A percentile compares a stretch with the other conserved stretches of the same genome.
Conservation (phyloP, 2,329 filamentous ascomycete species). For the Fusarium camptoceras region DNA sequence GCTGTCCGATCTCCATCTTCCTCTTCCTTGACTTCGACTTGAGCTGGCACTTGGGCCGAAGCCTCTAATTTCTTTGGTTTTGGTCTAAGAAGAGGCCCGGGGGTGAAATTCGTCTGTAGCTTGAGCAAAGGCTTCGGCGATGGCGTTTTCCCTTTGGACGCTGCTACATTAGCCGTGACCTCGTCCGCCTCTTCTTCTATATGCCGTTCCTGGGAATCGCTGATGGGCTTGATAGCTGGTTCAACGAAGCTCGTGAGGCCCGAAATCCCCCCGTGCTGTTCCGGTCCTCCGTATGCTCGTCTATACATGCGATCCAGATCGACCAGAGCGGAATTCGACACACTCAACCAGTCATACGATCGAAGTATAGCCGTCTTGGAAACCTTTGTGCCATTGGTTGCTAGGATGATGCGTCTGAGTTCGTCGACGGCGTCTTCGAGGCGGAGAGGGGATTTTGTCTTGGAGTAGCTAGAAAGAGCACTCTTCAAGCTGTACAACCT, state of each 20-base stretch:
- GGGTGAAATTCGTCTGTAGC: constrained; percentile 58
- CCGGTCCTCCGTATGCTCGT: constrained; percentile 65
- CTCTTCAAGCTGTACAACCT: constrained; percentile 73
- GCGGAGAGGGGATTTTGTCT: constrained; percentile 56
- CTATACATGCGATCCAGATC: constrained; percentile 69
- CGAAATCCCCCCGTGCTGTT: constrained; percentile 60
- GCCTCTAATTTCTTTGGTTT: constrained; percentile 29
- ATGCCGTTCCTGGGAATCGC: constrained; percentile 39
- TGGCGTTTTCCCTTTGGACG: constrained; percentile 44
- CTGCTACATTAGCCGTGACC: constrained; percentile 40
- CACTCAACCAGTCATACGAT: constrained; percentile 68
- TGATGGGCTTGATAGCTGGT: constrained; percentile 39
- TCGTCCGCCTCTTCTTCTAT: constrained; percentile 43
- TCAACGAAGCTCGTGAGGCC: constrained; percentile 46
- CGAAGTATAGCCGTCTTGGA: constrained; percentile 63
- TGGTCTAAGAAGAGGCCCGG: constrained; percentile 15
- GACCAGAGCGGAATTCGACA: constrained; percentile 61
- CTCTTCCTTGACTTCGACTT: constrained; percentile 44
- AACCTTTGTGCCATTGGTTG: constrained; percentile 62
- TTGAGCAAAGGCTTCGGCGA: constrained; percentile 52
- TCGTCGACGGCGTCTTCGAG: constrained; percentile 73
- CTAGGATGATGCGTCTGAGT: constrained; percentile 68
- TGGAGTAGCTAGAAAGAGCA: constrained; percentile 68
- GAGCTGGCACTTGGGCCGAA: not conserved
- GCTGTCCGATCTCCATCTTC: constrained; percentile 55